phyloP scores from a whole-genome alignment of 2,329 filamentous ascomycete species.

The Pyrenochaeta sp. region DNA sequence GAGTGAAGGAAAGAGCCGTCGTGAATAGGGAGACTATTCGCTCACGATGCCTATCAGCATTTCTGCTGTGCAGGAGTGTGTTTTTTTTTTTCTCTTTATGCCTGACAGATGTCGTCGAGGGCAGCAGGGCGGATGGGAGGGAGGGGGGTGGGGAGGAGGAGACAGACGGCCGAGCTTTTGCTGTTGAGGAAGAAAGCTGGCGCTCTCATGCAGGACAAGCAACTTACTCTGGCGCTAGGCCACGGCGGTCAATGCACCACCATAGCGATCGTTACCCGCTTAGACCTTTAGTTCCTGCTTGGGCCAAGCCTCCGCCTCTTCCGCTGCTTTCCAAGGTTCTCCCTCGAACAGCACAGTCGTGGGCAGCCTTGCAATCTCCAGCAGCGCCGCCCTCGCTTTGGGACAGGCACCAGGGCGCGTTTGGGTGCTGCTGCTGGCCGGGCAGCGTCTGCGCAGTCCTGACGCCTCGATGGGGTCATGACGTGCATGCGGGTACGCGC shows the following conservation, averaged over 20 bases:
- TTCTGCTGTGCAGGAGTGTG: constrained; percentile 14
- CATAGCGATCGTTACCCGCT: constrained; percentile 8
- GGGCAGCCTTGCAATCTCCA: not conserved
- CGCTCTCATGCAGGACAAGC: not conserved
- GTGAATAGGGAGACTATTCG: constrained; percentile 9
- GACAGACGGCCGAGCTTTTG: constrained; percentile 12
- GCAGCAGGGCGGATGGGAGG: constrained; percentile 11
- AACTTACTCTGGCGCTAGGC: not conserved
- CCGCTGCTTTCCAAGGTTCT: constrained; percentile 13
- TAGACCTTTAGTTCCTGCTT: constrained; percentile 21
- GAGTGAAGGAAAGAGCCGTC: not conserved
- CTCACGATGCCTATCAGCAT: constrained; percentile 35
- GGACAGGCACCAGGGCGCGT: not conserved
- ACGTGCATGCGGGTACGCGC: constrained; percentile 6
- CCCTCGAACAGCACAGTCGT: not conserved
- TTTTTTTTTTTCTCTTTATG: no score
- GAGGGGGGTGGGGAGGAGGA: constrained; percentile 11
- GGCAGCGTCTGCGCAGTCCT: constrained; percentile 2
- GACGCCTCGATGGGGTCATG: constrained; percentile 6
- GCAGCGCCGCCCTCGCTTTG: not conserved
- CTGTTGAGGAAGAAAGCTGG: constrained; percentile 30
- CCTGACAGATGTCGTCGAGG: constrained; percentile 18
- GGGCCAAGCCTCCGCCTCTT: constrained; percentile 18
- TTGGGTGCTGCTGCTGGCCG: not conserved
- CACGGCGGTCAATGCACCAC: not conserved